Percentiles rank a stretch among this genome's conserved stretches.
These are phyloP conservation scores for Hygrocybe punicea DNA, from an alignment of 768 basidiomycete genomes.

Conservation along the genomic window DNA sequence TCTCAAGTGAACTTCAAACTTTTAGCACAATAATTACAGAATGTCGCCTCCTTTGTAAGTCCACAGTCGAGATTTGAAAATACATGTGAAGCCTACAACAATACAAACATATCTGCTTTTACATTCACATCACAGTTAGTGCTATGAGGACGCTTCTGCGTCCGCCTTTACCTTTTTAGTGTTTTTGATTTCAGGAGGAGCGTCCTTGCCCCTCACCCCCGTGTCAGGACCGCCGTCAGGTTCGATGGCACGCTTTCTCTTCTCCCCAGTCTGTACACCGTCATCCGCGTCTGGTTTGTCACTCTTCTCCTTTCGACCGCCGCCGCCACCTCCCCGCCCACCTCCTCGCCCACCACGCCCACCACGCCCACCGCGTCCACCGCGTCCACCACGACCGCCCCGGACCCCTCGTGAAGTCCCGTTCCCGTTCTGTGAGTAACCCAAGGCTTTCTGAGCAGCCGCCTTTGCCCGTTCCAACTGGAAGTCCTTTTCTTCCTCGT, in stretches of 20 bases:
- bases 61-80: neutral
- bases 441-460: constrained; percentile 53
- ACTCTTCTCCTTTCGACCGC: constrained; percentile 33
- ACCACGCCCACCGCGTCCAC: constrained; percentile 42
- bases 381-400: constrained; percentile 39
- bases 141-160: constrained; percentile 14
- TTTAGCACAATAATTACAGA: neutral
- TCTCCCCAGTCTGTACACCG: constrained; percentile 58
- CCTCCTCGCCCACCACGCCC: constrained; percentile 39
- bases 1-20: neutral
- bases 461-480: constrained; percentile 70
- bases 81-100: neutral
- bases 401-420: constrained; percentile 49
- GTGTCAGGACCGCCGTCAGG: constrained; percentile 73
- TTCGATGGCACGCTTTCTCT: constrained; percentile 73
- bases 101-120: neutral
- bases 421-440: constrained; percentile 35
- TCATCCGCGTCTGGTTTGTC: constrained; percentile 30
- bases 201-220: constrained; percentile 59
- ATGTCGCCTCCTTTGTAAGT: neutral
- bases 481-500: constrained; percentile 69
- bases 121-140: neutral
- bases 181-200: constrained; percentile 49
- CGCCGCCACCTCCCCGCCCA: constrained; percentile 27
- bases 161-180: constrained; percentile 48